phyloP scores from a whole-genome alignment of 2,329 filamentous ascomycete genomes.

The Fusarium paranaense region DNA sequence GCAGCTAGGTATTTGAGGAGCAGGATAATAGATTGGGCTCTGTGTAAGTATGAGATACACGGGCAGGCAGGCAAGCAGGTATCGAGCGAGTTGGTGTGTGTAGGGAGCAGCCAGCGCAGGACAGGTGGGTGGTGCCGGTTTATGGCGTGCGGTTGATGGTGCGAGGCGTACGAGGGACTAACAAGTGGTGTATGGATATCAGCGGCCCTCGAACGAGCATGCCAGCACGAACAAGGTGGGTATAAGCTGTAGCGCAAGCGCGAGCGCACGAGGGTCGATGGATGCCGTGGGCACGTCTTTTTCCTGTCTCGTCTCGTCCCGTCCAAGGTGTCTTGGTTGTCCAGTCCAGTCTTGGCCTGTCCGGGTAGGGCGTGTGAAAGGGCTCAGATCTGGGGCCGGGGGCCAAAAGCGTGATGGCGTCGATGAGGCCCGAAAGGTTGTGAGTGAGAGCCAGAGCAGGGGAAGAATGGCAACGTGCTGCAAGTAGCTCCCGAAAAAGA shows the following conservation, averaged over 20 bases:
- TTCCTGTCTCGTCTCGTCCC: conserved; percentile 1
- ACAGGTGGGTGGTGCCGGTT: conserved; percentile 38
- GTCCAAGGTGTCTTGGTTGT: not conserved
- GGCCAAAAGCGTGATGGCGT: conserved; percentile 32
- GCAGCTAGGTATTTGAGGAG: conserved; percentile 18
- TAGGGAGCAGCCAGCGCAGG: conserved; percentile 6
- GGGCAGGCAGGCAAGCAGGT: conserved; percentile 20
- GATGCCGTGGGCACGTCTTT: conserved; percentile 21
- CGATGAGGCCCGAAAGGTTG: conserved; percentile 37
- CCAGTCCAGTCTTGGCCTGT: not conserved
- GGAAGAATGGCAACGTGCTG: conserved; percentile 30
- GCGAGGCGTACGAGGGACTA: conserved; percentile 23
- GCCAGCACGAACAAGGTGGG: conserved; percentile 24
- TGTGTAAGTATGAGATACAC: conserved; percentile 27
- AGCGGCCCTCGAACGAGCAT: conserved; percentile 21
- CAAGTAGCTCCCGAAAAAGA: conserved; percentile 30
- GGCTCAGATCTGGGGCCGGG: conserved; percentile 38
- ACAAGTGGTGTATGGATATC: conserved; percentile 37
- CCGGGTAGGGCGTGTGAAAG: conserved; percentile 22
- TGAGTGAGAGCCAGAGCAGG: conserved; percentile 21
- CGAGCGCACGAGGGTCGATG: conserved; percentile 11
- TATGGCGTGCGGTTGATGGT: conserved; percentile 40
- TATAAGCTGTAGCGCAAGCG: conserved; percentile 19
- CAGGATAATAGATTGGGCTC: conserved; percentile 15
- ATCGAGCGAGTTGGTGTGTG: conserved; percentile 39